A percentile compares a stretch with the other conserved stretches of the same genome.
Conservation (phyloP, 495 filamentous ascomycete genomes). For the Penicillium mononematosum region DNA sequence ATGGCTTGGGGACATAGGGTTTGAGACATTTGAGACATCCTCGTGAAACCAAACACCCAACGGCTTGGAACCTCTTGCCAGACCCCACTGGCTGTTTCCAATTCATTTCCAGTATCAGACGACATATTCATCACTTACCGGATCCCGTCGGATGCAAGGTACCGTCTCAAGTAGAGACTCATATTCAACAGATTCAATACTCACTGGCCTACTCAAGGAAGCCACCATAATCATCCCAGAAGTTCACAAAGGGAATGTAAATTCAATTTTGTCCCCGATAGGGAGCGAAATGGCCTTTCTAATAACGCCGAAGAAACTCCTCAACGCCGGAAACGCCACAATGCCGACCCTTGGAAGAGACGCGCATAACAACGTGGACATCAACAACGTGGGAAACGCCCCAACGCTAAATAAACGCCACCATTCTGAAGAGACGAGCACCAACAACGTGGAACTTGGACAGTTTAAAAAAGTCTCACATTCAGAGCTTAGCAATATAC, state of each 20-base stretch:
- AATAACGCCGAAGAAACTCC: not conserved
- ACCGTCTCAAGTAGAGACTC: not conserved
- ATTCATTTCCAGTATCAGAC: not conserved
- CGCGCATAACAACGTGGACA: not conserved
- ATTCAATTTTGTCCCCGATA: not conserved
- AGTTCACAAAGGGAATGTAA: no score
- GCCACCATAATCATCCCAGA: no score
- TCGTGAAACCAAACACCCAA: not conserved
- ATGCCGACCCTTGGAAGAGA: not conserved
- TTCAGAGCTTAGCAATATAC: not conserved
- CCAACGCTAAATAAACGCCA: not conserved
- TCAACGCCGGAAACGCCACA: no score
- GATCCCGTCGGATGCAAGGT: not conserved
- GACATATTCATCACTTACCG: not conserved
- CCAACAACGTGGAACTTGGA: not conserved
- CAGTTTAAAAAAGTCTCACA: not conserved
- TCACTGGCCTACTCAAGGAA: not conserved
- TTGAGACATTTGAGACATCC: not conserved
- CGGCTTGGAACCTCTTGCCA: not conserved
- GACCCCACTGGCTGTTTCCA: not conserved
- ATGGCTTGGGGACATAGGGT: not conserved
- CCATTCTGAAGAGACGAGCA: not conserved
- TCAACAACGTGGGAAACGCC: no score
- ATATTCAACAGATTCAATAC: not conserved
- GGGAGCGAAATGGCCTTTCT: not conserved